phyloP scores from a whole-genome alignment of 768 basidiomycete genomes.

The Rhodotorula taiwanensis region DNA sequence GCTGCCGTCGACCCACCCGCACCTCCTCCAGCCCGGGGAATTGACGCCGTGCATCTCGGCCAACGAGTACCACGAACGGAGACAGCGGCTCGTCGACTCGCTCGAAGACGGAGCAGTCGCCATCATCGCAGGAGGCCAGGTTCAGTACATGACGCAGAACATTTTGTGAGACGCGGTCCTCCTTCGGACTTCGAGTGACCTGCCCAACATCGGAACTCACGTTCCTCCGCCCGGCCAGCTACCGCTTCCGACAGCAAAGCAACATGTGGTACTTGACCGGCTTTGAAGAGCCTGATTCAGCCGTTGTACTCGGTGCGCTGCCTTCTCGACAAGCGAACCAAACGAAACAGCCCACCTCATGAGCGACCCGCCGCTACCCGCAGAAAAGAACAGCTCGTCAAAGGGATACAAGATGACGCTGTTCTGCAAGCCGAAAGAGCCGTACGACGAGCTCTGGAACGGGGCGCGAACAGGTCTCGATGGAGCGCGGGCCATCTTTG shows the following conservation, averaged over 20 bases:
- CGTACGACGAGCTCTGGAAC: conserved; percentile 81
- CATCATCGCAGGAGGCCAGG: conserved; percentile 65
- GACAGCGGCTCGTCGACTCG: conserved; percentile 62
- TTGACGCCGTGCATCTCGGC: conserved; percentile 73
- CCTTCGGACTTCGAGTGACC: too few species aligned
- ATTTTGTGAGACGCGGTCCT: conserved; percentile 44
- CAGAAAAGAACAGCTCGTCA: conserved; percentile 48
- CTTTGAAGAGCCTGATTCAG: conserved; percentile 87
- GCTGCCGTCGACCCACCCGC: conserved; percentile 67
- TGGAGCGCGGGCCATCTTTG: conserved; percentile 62
- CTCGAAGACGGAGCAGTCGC: conserved; percentile 69
- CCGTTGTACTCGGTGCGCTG: conserved; percentile 66
- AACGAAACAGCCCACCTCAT: not conserved
- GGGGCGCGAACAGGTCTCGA: conserved; percentile 68
- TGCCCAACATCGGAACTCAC: not conserved
- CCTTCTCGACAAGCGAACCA: not conserved
- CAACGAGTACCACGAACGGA: conserved; percentile 67
- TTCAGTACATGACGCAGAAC: conserved; percentile 82
- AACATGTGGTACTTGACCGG: conserved; percentile 96
- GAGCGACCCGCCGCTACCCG: not conserved
- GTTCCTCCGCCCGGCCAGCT: conserved; percentile 52
- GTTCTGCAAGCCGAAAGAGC: conserved; percentile 69
- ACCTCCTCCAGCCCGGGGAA: conserved; percentile 64
- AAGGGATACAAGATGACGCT: conserved; percentile 80
- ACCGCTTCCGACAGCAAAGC: conserved; percentile 87